phyloP scores from a whole-genome alignment of 2,329 filamentous ascomycete genomes.

The Fusarium guadeloupense region DNA sequence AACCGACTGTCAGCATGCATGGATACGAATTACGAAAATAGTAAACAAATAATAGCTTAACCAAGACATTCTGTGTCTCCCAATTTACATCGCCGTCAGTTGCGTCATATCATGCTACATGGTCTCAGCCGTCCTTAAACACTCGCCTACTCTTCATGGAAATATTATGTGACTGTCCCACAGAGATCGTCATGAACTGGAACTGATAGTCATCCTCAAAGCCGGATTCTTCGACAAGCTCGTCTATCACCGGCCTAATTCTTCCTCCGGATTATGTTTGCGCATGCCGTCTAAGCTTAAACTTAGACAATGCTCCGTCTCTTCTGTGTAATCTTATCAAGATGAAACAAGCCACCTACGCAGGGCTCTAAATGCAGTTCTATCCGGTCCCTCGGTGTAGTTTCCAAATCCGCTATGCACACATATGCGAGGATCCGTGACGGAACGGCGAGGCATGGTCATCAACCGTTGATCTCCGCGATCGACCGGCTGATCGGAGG shows the following conservation, averaged over 20 bases:
- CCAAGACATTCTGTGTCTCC: not conserved
- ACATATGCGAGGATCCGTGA: not conserved
- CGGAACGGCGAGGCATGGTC: constrained; percentile 7
- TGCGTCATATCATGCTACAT: constrained; percentile 9
- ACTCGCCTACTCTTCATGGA: not conserved
- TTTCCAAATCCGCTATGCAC: not conserved
- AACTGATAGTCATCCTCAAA: not conserved
- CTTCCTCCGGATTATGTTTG: constrained; percentile 18
- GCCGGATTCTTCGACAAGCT: not conserved
- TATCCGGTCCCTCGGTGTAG: not conserved
- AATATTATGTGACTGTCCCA: not conserved
- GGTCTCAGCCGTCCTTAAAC: not conserved
- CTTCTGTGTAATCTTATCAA: not conserved
- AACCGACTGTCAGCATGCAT: not conserved
- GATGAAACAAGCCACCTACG: constrained; percentile 19
- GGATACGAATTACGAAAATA: constrained; percentile 14
- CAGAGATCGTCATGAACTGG: not conserved
- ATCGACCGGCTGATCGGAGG: constrained; percentile 10
- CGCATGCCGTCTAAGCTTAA: constrained; percentile 32
- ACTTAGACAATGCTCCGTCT: constrained; percentile 1
- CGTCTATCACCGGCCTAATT: constrained; percentile 9
- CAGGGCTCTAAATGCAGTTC: not conserved
- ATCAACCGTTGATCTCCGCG: constrained; percentile 8
- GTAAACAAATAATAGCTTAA: no score
- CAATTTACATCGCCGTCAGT: not conserved